phyloP scores from a whole-genome alignment of 306 rosid genomes.

The Trifolium dubium region DNA sequence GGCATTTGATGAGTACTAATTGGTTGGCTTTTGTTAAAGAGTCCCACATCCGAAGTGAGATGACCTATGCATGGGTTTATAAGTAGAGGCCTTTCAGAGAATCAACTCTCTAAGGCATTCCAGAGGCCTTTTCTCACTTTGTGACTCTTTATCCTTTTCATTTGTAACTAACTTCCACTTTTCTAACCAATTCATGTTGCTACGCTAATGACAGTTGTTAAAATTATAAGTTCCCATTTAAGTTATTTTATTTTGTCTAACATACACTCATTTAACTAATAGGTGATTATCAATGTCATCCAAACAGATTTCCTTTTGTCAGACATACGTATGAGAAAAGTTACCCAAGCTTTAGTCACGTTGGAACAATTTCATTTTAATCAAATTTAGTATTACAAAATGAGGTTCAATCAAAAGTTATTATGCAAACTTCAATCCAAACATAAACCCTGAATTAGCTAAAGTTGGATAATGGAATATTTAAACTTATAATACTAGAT shows the following conservation, averaged over 20 bases:
- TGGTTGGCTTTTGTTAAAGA: no score
- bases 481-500: background rate
- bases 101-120: background rate
- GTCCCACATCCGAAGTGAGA: no score
- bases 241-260: background rate
- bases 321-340: background rate
- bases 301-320: background rate
- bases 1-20: no score
- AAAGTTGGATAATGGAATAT: background rate
- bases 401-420: slow-evolving; percentile 1
- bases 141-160: background rate
- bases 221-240: background rate
- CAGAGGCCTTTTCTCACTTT: background rate
- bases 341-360: background rate
- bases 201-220: background rate
- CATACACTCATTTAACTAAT: background rate
- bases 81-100: no score
- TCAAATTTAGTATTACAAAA: background rate
- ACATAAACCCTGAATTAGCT: background rate
- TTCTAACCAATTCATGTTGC: background rate
- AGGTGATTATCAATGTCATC: background rate
- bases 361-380: background rate
- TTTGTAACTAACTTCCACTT: background rate
- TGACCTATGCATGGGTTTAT: no score
- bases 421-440: background rate